Conservation (phyloP, 768 basidiomycete species). For the Leccinum imitatum region DNA sequence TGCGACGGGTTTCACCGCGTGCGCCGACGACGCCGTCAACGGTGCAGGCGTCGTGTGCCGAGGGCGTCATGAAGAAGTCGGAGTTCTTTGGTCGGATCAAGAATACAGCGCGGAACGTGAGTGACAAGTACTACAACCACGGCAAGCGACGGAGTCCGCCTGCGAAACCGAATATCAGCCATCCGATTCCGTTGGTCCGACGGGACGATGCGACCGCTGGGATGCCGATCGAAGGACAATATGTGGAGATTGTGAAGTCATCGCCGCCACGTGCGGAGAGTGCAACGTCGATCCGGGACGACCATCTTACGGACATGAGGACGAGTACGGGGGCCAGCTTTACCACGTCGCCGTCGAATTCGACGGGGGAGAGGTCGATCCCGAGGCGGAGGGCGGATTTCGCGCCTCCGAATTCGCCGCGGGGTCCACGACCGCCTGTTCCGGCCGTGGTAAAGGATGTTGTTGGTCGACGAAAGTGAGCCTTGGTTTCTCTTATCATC, state of each 20-base stretch:
- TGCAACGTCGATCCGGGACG: slow-evolving; percentile 44
- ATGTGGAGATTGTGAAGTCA: slow-evolving; percentile 31
- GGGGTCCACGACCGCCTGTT: slow-evolving; percentile 32
- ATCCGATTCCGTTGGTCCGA: slow-evolving; percentile 47
- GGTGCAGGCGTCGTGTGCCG: slow-evolving; percentile 35
- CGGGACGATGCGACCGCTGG: slow-evolving; percentile 15
- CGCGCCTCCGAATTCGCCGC: slow-evolving; percentile 52
- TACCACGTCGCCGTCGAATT: slow-evolving; percentile 59
- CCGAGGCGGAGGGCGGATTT: slow-evolving; percentile 70
- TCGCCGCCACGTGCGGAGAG: slow-evolving; percentile 17
- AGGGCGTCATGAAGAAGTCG: slow-evolving; percentile 65
- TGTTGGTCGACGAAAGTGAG: slow-evolving; percentile 26
- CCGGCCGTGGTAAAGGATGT: slow-evolving; percentile 23
- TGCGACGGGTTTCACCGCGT: slow-evolving; percentile 49
- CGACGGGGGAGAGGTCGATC: slow-evolving; percentile 63
- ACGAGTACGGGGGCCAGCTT: slow-evolving; percentile 47
- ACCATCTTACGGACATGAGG: slow-evolving; percentile 27
- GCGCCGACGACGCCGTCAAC: slow-evolving; percentile 41
- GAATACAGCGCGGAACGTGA: slow-evolving; percentile 66
- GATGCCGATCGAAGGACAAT: slow-evolving; percentile 34
- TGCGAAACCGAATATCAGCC: slow-evolving; percentile 54
- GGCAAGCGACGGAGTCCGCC: slow-evolving; percentile 36
- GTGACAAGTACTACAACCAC: slow-evolving; percentile 47
- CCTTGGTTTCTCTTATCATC: neutral
- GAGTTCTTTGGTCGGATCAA: slow-evolving; percentile 66